These are phyloP conservation scores for Hydnomerulius pinastri DNA, from an alignment of 768 basidiomycete species.

Conservation along the genomic window DNA sequence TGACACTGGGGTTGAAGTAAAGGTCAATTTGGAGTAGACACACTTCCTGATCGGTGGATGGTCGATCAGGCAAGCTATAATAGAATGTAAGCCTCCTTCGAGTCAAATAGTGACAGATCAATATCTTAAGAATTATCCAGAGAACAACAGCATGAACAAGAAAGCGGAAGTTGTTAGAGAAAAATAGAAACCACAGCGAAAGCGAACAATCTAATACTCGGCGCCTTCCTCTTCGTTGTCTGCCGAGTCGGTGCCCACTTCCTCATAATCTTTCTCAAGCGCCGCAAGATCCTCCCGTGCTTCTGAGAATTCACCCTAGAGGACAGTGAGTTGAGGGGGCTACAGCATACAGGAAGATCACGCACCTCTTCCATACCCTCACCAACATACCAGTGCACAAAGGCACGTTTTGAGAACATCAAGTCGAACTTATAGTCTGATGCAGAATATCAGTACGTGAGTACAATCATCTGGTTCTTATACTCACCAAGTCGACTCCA, in stretches of 20 bases:
- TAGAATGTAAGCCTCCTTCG: no score
- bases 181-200: neutral
- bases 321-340: constrained; percentile 7
- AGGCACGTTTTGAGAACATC: constrained; percentile 94
- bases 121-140: constrained; percentile 9
- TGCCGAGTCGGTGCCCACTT: constrained; percentile 79
- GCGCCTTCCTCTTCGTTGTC: constrained; percentile 64
- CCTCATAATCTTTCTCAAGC: constrained; percentile 93
- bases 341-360: constrained; percentile 4
- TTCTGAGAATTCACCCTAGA: constrained; percentile 94
- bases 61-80: constrained; percentile 3
- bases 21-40: constrained; percentile 5
- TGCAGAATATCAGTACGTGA: constrained; percentile 5
- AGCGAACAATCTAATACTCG: constrained; percentile 45
- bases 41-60: neutral
- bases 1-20: constrained; percentile 42
- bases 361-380: constrained; percentile 97
- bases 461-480: neutral
- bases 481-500: constrained; percentile 81
- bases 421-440: constrained; percentile 97
- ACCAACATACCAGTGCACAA: constrained; percentile 94
- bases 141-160: constrained; percentile 3
- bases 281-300: constrained; percentile 98
- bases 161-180: neutral
- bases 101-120: constrained; percentile 10